Evolutionary conservation across 208 protist species (phyloP).

Genomic region (Acanthamoeba lenticulata): DNA sequence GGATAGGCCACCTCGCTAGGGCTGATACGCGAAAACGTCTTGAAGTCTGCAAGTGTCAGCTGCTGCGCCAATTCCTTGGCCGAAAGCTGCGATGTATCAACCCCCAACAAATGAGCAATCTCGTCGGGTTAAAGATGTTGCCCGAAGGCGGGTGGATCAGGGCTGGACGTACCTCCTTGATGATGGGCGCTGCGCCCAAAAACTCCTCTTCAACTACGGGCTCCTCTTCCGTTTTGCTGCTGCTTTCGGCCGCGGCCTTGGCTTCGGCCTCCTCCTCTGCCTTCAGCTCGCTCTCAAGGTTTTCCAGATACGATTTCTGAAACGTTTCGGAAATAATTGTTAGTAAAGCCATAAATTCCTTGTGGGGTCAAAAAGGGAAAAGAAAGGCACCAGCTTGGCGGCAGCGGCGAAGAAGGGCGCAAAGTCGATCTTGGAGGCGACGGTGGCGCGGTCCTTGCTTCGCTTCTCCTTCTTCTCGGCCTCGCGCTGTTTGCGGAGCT

Average conservation of each 20-base stretch:
- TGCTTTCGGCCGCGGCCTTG: neutral
- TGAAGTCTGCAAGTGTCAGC: slow-evolving; percentile 48
- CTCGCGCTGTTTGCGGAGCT: neutral
- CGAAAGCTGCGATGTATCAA: neutral
- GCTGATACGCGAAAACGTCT: neutral
- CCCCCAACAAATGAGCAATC: neutral
- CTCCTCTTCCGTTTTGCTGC: neutral
- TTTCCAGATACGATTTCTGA: neutral
- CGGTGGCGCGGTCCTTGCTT: slow-evolving; percentile 23
- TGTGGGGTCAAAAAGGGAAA: neutral
- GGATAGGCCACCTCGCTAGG: neutral
- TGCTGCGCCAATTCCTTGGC: slow-evolving; percentile 54
- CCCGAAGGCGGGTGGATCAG: neutral
- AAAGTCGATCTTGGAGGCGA: slow-evolving; percentile 54
- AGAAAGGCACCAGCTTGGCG: slow-evolving; percentile 8
- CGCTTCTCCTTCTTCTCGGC: slow-evolving; percentile 58
- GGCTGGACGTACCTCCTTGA: neutral
- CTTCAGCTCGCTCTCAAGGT: slow-evolving; percentile 19
- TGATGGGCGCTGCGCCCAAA: neutral
- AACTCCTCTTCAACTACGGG: neutral
- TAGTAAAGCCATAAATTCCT: too few relatives aligned
- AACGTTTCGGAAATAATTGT: neutral
- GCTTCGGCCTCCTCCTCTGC: slow-evolving; percentile 1
- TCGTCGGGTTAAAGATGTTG: neutral
- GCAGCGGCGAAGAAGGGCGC: slow-evolving; percentile 31